Evolutionary conservation across 768 basidiomycete species (phyloP), one percentile per base, ranked within the genome.

Genomic region (Hemileccinum rubropunctum): DNA sequence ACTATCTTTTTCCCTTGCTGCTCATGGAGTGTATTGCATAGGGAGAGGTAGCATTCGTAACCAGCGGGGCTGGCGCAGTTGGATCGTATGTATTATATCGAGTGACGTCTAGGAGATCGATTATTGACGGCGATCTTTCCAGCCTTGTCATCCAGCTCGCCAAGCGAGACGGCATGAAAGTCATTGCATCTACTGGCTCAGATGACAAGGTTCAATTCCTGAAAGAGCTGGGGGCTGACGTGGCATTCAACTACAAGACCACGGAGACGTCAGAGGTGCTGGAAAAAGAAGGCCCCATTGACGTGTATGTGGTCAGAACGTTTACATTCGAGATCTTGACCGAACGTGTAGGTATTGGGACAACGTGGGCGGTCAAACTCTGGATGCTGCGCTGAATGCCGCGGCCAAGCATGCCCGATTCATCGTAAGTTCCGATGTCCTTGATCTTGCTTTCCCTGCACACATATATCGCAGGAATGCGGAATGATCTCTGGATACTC

Each of bases 211-310:
- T 89, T 7, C 62, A 71, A 5, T 85, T 77, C 58, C 66, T 85
- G 66, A 75, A 74, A 42, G 73, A 75, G 3, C 56, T 86, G n/a
- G 87, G 85, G 1, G 79, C 81, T 0, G 86, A 90, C 56, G 76
- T 84, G 6, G 81, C 75, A 1, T 88, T 87, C 71, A 87, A 89
- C 64, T 88, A 86, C 69, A 86, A 90, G 73, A 86, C 76, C 0
- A 71, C 71, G 1, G 69, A 71, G 41, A 81, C 78, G 0, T 58
- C 58, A 1, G 78, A 83, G 11, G 70, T 84, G 3, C 67, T 91
- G 34, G 60, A 62, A 52, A 74, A 73, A 50, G 75, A 87, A 55
- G 84, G 84, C 2, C 79, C 77, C 0, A 73, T 85, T 39, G 71
- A 83, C 57, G 65, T 83, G 70, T 81, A 65, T 50, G 56, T 17